Percentiles rank a stretch among this genome's conserved stretches.
Conservation (phyloP, 306 rosid species). For the Vachellia pachyceras region DNA sequence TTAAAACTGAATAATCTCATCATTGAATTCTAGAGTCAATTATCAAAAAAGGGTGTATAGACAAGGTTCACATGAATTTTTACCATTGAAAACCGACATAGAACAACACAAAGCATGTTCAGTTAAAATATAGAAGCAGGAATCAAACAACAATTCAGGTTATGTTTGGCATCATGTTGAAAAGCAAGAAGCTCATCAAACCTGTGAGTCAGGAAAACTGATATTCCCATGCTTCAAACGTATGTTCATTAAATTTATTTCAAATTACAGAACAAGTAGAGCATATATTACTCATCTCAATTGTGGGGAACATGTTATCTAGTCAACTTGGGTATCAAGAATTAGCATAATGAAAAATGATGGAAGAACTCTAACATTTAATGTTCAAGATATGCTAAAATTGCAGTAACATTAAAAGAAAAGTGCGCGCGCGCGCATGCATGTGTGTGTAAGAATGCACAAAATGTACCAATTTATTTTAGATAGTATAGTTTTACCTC, state of each 20-base stretch:
- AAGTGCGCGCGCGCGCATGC: no score
- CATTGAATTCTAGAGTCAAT: not conserved
- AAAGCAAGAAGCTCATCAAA: no score
- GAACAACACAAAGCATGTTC: constrained; percentile 2
- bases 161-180: no score
- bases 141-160: not conserved
- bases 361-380: not conserved
- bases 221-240: not conserved
- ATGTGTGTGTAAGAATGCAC: not conserved
- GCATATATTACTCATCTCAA: not conserved
- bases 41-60: not conserved
- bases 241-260: constrained; percentile 4
- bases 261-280: not conserved
- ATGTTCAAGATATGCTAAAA: not conserved
- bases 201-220: no score
- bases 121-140: not conserved
- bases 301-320: not conserved
- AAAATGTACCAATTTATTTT: not conserved
- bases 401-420: not conserved
- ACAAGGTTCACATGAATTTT: not conserved
- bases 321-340: not conserved
- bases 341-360: not conserved
- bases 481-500: constrained; percentile 56
- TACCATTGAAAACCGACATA: not conserved
- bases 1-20: not conserved